phyloP scores from a whole-genome alignment of 768 basidiomycete species.

The Mycena epipterygia region DNA sequence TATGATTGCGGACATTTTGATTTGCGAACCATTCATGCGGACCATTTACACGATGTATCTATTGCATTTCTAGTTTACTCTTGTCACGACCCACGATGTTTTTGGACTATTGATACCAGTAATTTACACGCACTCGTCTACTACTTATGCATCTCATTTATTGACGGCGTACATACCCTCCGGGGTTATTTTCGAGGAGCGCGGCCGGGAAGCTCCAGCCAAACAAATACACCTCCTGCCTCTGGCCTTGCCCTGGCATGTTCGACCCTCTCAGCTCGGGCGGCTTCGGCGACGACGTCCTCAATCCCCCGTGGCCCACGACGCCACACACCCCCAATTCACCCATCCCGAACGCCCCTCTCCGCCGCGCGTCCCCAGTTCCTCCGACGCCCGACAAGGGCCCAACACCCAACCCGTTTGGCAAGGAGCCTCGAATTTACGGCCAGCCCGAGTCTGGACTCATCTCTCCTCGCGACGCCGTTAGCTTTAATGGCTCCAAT shows the following conservation, averaged over 20 bases:
- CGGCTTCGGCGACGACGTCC: constrained; percentile 65
- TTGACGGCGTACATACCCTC: not conserved
- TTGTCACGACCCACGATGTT: constrained; percentile 10
- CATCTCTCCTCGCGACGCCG: constrained; percentile 78
- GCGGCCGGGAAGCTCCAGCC: not conserved
- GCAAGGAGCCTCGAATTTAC: constrained; percentile 88
- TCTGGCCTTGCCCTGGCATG: constrained; percentile 55
- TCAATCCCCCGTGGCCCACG: constrained; percentile 81
- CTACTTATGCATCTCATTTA: constrained; percentile 12
- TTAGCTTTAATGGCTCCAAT: constrained; percentile 75
- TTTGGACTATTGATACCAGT: not conserved
- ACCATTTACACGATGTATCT: not conserved
- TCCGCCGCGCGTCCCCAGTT: constrained; percentile 70
- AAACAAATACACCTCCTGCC: constrained; percentile 12
- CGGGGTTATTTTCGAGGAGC: not conserved
- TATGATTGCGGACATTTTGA: not conserved
- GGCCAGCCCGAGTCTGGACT: constrained; percentile 89
- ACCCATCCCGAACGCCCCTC: constrained; percentile 69
- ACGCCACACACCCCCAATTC: constrained; percentile 82
- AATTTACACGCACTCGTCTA: not conserved
- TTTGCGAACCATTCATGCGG: too few relatives aligned
- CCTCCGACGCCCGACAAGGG: constrained; percentile 66
- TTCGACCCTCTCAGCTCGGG: constrained; percentile 72
- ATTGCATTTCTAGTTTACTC: not conserved
- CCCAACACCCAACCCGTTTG: constrained; percentile 72